These are phyloP conservation scores for Kwoniella botswanensis DNA, from an alignment of 768 basidiomycete species.

Conservation along the genomic window DNA sequence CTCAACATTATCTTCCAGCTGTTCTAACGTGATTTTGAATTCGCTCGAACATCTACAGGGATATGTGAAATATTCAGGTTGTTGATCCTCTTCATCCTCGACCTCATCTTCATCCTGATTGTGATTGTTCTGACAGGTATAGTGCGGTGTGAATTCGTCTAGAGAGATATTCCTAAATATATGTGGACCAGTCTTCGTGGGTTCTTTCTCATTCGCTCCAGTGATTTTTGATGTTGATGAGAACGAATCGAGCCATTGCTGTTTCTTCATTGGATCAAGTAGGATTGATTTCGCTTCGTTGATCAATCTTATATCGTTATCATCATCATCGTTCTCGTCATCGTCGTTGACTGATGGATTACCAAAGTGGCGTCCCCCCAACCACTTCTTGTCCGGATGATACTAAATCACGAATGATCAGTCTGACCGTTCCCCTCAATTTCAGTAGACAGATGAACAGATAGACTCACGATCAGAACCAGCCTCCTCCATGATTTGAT, in stretches of 20 bases:
- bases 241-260: neutral
- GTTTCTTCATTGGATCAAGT: neutral
- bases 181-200: slow-evolving; percentile 19
- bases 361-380: too few relatives aligned
- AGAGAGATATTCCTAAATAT: slow-evolving; percentile 31
- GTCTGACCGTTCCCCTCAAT: neutral
- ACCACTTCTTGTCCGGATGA: slow-evolving; percentile 29
- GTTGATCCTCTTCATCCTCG: slow-evolving; percentile 34
- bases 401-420: slow-evolving; percentile 15
- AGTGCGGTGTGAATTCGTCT: slow-evolving; percentile 35
- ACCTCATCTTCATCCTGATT: slow-evolving; percentile 4
- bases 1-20: slow-evolving; percentile 59
- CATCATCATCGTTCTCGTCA: neutral
- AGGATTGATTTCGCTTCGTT: slow-evolving; percentile 43
- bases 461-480: slow-evolving; percentile 33
- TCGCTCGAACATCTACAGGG: slow-evolving; percentile 57
- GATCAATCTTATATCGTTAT: slow-evolving; percentile 24
- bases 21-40: slow-evolving; percentile 51
- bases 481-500: slow-evolving; percentile 38
- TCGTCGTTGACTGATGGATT: neutral
- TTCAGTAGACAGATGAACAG: too few relatives aligned
- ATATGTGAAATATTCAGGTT: slow-evolving; percentile 55
- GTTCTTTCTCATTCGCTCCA: neutral
- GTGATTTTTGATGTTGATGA: neutral
- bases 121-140: neutral